phyloP scores from a whole-genome alignment of 192 early-diverging fungal genomes.

The Linnemannia elongata region DNA sequence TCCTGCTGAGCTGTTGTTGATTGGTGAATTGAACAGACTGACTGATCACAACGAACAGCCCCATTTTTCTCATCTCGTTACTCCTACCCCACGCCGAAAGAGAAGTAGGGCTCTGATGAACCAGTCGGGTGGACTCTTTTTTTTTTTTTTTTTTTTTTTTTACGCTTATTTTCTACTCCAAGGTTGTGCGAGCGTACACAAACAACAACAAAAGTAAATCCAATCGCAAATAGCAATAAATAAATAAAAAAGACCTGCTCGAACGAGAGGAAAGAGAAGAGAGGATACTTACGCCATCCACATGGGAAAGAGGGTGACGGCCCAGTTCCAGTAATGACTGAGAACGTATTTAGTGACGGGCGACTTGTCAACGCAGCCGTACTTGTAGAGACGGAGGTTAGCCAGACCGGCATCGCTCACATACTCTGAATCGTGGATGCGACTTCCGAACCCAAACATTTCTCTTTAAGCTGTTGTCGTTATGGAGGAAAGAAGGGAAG shows the following conservation, averaged over 20 bases:
- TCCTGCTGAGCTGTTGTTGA: too few species aligned
- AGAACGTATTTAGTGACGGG: conserved; percentile 86
- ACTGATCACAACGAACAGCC: not conserved
- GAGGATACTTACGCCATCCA: conserved; percentile 90
- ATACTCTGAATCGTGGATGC: conserved; percentile 68
- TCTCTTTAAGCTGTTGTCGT: not conserved
- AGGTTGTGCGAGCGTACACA: conserved; percentile 1
- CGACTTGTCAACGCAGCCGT: conserved; percentile 86
- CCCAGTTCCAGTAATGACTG: conserved; percentile 92
- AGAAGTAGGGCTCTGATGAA: not conserved
- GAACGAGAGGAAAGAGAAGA: too few species aligned
- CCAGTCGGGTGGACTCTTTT: conserved; percentile 2
- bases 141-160: conserved; percentile 11
- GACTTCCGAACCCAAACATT: conserved; percentile 56
- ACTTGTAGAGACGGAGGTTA: conserved; percentile 85
- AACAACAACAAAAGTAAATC: not conserved
- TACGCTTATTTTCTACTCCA: not conserved
- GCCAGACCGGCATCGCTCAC: conserved; percentile 76
- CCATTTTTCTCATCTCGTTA: not conserved
- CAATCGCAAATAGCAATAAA: not conserved
- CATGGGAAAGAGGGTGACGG: conserved; percentile 87
- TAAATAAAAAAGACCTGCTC: not conserved
- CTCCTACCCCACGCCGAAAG: not conserved
- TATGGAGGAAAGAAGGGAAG: not conserved
- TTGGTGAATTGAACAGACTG: too few species aligned